These are phyloP conservation scores for Galerina marginata DNA, from an alignment of 768 basidiomycete genomes.

Conservation along the genomic window DNA sequence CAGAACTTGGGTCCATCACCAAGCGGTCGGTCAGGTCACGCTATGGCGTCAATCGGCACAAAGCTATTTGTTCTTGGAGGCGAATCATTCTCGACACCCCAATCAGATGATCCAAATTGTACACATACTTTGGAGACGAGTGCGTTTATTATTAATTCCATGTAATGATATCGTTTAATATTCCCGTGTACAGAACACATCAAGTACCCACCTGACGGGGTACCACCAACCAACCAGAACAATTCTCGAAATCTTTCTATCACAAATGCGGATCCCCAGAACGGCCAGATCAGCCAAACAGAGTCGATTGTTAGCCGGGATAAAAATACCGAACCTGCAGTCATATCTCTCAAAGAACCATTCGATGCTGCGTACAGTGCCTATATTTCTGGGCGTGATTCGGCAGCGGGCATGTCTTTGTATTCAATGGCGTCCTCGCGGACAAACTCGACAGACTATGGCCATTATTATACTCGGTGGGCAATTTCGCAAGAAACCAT, in stretches of 20 bases:
- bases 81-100: slow-evolving; percentile 79
- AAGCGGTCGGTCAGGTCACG: slow-evolving; percentile 90
- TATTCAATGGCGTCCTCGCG: no score
- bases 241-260: slow-evolving; percentile 56
- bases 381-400: no score
- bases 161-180: no score
- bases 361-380: no score
- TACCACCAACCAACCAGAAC: slow-evolving; percentile 37
- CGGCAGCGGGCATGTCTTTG: no score
- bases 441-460: no score
- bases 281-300: neutral
- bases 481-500: no score
- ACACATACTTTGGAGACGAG: slow-evolving; percentile 97
- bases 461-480: no score
- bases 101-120: slow-evolving; percentile 77
- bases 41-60: slow-evolving; percentile 91
- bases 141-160: slow-evolving; percentile 43
- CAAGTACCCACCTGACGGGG: slow-evolving; percentile 62
- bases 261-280: slow-evolving; percentile 33
- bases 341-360: no score
- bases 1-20: slow-evolving; percentile 99
- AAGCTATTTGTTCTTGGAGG: slow-evolving; percentile 94
- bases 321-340: no score
- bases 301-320: no score
- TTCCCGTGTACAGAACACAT: slow-evolving; percentile 69